Conservation (phyloP, 2,329 filamentous ascomycete genomes). For the Hypoxylon sp. region DNA sequence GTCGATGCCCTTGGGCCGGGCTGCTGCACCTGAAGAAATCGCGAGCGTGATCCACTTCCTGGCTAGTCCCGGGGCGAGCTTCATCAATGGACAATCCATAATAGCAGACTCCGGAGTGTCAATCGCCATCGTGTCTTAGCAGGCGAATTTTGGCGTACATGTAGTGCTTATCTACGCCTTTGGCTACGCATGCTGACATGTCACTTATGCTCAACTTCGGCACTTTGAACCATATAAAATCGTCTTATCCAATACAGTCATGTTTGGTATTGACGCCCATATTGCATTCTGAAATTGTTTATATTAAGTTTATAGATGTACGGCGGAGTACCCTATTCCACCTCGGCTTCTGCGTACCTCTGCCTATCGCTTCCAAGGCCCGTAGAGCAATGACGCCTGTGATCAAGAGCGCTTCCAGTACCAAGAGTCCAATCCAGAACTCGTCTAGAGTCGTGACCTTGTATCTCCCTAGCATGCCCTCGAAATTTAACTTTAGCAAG, state of each 20-base stretch:
- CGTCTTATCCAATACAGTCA: no score
- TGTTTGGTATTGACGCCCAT: not conserved
- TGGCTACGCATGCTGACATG: not conserved
- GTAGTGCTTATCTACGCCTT: not conserved
- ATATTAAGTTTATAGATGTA: constrained; percentile 13
- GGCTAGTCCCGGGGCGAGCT: constrained; percentile 25
- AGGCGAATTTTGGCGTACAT: not conserved
- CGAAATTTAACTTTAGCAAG: constrained; percentile 49
- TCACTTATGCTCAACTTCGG: no score
- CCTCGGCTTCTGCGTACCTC: constrained; percentile 13
- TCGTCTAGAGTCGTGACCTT: constrained; percentile 61
- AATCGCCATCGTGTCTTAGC: constrained; percentile 1
- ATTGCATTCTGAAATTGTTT: constrained; percentile 4
- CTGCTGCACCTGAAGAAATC: constrained; percentile 52
- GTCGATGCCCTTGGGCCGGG: constrained; percentile 46
- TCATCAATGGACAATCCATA: constrained; percentile 28
- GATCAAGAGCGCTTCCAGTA: constrained; percentile 62
- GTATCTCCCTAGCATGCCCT: constrained; percentile 48
- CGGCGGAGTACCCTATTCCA: constrained; percentile 9
- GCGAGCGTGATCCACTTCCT: constrained; percentile 36
- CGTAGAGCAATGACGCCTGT: constrained; percentile 54
- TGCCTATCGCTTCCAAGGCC: constrained; percentile 33
- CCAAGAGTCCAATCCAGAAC: constrained; percentile 64
- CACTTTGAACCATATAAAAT: no score
- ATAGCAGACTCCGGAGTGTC: constrained; percentile 33